Percentiles rank a stretch among this genome's conserved stretches.
Evolutionary conservation across 192 early-diverging fungal species (phyloP).

Genomic region (Spinellus fusiger): DNA sequence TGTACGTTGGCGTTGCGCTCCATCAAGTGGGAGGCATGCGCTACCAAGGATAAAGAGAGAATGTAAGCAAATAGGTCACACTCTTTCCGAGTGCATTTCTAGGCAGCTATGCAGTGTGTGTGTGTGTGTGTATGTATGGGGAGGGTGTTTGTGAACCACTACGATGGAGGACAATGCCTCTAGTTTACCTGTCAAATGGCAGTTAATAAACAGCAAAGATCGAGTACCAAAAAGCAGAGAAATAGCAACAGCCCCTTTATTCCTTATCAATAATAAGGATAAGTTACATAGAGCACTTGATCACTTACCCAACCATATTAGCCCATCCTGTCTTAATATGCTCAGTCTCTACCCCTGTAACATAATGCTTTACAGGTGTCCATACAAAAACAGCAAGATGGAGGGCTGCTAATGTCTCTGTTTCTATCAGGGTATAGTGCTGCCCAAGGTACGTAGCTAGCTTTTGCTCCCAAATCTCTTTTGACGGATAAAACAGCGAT

Average conservation of each 20-base stretch:
- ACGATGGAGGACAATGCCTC: neutral
- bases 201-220: conserved; percentile 44
- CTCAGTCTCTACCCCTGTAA: conserved; percentile 25
- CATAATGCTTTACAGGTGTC: conserved; percentile 31
- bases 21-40: conserved; percentile 33
- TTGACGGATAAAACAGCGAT: conserved; percentile 44
- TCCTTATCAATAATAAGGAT: conserved; percentile 12
- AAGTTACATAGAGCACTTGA: neutral
- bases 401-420: conserved; percentile 46
- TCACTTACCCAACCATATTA: conserved; percentile 26
- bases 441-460: conserved; percentile 31
- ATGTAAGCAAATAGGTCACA: no score
- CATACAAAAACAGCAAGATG: conserved; percentile 47
- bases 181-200: conserved; percentile 41
- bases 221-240: conserved; percentile 42
- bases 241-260: conserved; percentile 47
- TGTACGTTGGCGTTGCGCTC: conserved; percentile 36
- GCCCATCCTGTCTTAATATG: conserved; percentile 27
- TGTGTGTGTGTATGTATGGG: neutral
- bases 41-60: no score
- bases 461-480: conserved; percentile 39
- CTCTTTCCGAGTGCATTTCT: no score
- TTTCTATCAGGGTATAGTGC: conserved; percentile 38
- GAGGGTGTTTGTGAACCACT: neutral
- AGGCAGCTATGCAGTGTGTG: no score